A percentile compares a stretch with the other conserved stretches of the same genome.
phyloP scores from a whole-genome alignment of 805 yeast species.

The Kodamaea hsintzibuensis region DNA sequence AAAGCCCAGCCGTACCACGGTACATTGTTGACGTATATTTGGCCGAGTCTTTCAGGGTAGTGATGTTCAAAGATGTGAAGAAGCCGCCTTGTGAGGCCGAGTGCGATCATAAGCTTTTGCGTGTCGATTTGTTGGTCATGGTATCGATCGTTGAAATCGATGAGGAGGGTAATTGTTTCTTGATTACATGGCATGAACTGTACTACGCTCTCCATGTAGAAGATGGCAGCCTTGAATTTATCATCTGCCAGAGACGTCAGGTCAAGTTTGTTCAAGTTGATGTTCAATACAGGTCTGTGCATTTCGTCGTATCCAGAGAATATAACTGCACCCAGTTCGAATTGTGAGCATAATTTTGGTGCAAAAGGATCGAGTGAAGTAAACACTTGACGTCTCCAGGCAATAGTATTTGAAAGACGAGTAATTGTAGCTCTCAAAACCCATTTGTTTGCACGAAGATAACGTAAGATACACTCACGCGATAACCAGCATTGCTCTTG shows the following conservation, averaged over 20 bases:
- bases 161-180: conserved; percentile 85
- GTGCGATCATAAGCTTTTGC: conserved; percentile 35
- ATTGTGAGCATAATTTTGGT: conserved; percentile 31
- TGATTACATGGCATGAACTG: conserved; percentile 96
- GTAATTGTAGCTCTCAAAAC: conserved; percentile 63
- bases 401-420: conserved; percentile 73
- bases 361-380: conserved; percentile 42
- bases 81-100: conserved; percentile 60
- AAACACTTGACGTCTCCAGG: conserved; percentile 77
- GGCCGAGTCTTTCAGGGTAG: conserved; percentile 58
- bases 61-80: conserved; percentile 59
- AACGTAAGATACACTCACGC: conserved; percentile 85
- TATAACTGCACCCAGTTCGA: conserved; percentile 86
- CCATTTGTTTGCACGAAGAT: conserved; percentile 95
- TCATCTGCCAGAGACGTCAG: background rate
- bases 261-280: conserved; percentile 24
- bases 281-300: conserved; percentile 85
- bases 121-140: conserved; percentile 43
- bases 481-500: conserved; percentile 90
- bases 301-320: conserved; percentile 88
- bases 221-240: conserved; percentile 24
- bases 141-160: conserved; percentile 58
- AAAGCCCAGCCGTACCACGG: conserved; percentile 61
- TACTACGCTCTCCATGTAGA: conserved; percentile 86
- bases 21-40: conserved; percentile 53